phyloP scores from a whole-genome alignment of 2,329 filamentous ascomycete genomes.

The Nemania sp. region DNA sequence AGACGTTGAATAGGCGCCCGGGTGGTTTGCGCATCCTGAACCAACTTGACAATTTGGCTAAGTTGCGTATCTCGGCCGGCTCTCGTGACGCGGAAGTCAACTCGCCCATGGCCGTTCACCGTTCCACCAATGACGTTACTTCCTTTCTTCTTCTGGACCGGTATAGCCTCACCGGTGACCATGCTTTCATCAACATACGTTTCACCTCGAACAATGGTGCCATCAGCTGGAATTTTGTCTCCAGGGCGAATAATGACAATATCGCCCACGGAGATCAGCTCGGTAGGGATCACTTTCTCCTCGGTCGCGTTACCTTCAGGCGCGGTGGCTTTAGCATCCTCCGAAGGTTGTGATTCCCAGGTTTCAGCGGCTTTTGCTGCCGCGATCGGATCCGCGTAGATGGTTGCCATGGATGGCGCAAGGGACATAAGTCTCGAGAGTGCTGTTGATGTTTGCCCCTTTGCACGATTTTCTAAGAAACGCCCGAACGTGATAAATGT shows the following conservation, averaged over 20 bases:
- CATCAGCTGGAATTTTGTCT: conserved; percentile 96
- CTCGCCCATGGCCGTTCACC: conserved; percentile 90
- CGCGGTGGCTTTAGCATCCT: conserved; percentile 60
- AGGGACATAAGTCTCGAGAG: conserved; percentile 95
- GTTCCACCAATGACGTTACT: conserved; percentile 89
- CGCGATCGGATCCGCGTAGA: conserved; percentile 94
- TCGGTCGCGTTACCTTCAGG: conserved; percentile 74
- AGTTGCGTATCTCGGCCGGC: conserved; percentile 96
- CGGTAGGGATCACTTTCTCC: conserved; percentile 89
- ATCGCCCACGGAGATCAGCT: conserved; percentile 93
- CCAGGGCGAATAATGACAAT: conserved; percentile 93
- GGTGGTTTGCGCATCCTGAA: conserved; percentile 95
- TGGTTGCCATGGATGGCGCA: conserved; percentile 95
- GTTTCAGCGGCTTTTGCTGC: conserved; percentile 88
- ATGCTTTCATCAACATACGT: conserved; percentile 97
- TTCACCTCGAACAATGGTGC: conserved; percentile 85
- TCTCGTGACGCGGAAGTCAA: conserved; percentile 92
- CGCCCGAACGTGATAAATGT: conserved; percentile 93
- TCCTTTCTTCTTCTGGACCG: conserved; percentile 88
- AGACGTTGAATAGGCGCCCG: conserved; percentile 94
- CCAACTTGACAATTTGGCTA: conserved; percentile 97
- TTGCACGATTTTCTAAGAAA: conserved; percentile 92
- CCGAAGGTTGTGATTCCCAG: conserved; percentile 67
- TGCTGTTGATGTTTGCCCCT: conserved; percentile 95
- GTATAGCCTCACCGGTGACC: conserved; percentile 98